These are phyloP conservation scores for Tolypocladium tundrense DNA, from an alignment of 2,329 filamentous ascomycete genomes.

Conservation along the genomic window DNA sequence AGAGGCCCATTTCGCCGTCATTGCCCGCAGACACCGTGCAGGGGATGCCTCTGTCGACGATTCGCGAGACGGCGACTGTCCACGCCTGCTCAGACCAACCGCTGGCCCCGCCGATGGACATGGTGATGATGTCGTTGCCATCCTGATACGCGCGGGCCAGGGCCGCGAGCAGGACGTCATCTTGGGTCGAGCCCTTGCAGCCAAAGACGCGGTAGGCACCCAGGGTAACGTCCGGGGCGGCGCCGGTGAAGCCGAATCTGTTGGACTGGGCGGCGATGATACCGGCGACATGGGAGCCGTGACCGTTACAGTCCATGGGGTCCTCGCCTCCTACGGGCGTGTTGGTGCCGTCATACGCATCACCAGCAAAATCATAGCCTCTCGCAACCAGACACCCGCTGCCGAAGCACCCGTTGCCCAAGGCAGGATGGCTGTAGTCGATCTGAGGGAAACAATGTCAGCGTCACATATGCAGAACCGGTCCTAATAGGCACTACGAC, in stretches of 20 bases:
- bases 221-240: not conserved
- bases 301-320: conserved; percentile 9
- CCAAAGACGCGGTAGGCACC: not conserved
- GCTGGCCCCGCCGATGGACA: conserved; percentile 9
- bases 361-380: conserved; percentile 15
- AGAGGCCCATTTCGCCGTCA: conserved; percentile 32
- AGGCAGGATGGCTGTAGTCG: conserved; percentile 48
- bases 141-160: conserved; percentile 18
- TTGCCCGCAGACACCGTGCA: conserved; percentile 44
- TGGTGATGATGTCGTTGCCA: conserved; percentile 12
- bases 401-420: conserved; percentile 47
- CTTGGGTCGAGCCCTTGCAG: conserved; percentile 14
- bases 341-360: conserved; percentile 2
- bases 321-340: conserved; percentile 9
- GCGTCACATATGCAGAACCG: too few species aligned
- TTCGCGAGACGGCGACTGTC: conserved; percentile 30
- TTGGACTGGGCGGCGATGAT: conserved; percentile 12
- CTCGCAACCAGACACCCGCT: conserved; percentile 28
- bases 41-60: conserved; percentile 29
- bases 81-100: conserved; percentile 26
- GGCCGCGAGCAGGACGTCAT: conserved; percentile 41
- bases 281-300: conserved; percentile 14
- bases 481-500: not conserved
- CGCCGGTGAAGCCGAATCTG: not conserved
- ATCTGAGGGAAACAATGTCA: conserved; percentile 18